Evolutionary conservation across 2,329 filamentous ascomycete genomes (phyloP).

Genomic region (Cyclaneusma minus): DNA sequence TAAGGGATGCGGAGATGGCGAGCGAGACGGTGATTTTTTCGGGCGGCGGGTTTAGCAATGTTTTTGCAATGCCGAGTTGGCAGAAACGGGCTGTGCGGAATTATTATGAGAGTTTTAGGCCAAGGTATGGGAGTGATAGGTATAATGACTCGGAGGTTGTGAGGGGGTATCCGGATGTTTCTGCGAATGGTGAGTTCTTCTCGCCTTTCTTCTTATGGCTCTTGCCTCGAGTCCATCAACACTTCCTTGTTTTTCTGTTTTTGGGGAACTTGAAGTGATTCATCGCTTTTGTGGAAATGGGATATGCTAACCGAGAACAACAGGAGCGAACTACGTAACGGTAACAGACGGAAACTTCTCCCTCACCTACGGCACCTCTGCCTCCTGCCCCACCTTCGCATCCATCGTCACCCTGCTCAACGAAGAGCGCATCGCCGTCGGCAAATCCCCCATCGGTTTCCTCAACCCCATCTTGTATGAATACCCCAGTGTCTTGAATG

Average conservation of each 20-base stretch:
- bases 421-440: conserved; percentile 19
- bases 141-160: conserved; percentile 29
- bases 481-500: conserved; percentile 15
- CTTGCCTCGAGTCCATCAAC: too few relatives aligned
- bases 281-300: too few relatives aligned
- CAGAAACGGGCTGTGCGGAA: too few relatives aligned
- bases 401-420: conserved; percentile 22
- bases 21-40: conserved; percentile 20
- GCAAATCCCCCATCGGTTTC: conserved; percentile 22
- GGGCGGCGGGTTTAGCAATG: background rate
- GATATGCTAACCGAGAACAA: too few relatives aligned
- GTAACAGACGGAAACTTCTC: conserved; percentile 25
- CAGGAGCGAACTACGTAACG: conserved; percentile 26
- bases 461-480: conserved; percentile 20
- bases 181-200: conserved; percentile 34
- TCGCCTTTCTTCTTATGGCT: too few relatives aligned
- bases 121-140: conserved; percentile 21
- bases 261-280: too few relatives aligned
- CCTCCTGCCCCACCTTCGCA: conserved; percentile 22
- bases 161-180: conserved; percentile 32
- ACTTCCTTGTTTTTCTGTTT: too few relatives aligned
- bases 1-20: conserved; percentile 24
- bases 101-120: conserved; percentile 21
- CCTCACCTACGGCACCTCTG: conserved; percentile 33
- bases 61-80: too few relatives aligned